Evolutionary conservation across 2,329 filamentous ascomycete species (phyloP).

Genomic region (Sarocladium oryzae): DNA sequence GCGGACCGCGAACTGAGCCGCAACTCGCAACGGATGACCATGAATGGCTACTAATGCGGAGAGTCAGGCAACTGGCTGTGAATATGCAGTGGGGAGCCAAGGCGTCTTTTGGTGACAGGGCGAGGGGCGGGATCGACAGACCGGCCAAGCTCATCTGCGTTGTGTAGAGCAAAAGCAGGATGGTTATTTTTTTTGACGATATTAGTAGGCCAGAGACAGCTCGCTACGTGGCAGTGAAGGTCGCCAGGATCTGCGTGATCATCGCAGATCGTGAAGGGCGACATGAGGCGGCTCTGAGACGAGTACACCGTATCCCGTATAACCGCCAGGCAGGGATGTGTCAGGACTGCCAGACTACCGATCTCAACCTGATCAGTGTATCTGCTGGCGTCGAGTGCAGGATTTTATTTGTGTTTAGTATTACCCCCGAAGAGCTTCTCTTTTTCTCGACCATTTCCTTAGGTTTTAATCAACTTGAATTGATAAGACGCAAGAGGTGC

Average conservation of each 20-base stretch:
- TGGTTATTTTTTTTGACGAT: not conserved
- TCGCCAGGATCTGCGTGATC: not conserved
- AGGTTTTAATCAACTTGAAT: constrained; percentile 31
- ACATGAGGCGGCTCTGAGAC: not conserved
- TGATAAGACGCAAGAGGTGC: constrained; percentile 6
- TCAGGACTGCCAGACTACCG: constrained; percentile 1
- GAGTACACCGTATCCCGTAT: not conserved
- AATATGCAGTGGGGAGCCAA: constrained; percentile 20
- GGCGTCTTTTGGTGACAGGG: constrained; percentile 25
- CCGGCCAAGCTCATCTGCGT: constrained; percentile 13
- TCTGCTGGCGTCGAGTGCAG: constrained; percentile 7
- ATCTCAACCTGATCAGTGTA: not conserved
- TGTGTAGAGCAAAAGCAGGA: constrained; percentile 19
- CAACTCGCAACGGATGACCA: constrained; percentile 93
- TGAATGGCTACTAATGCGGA: constrained; percentile 88
- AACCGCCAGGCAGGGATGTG: not conserved
- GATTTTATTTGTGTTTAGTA: constrained; percentile 29
- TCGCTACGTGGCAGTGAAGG: not conserved
- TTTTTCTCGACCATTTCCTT: constrained; percentile 27
- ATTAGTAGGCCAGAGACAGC: constrained; percentile 1
- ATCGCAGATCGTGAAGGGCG: not conserved
- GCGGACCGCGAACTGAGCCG: constrained; percentile 95
- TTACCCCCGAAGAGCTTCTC: constrained; percentile 24
- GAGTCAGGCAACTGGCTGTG: not conserved
- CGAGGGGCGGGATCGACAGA: not conserved